These are phyloP conservation scores for Yamadazyma laniorum DNA, from an alignment of 805 yeast genomes.

Conservation along the genomic window DNA sequence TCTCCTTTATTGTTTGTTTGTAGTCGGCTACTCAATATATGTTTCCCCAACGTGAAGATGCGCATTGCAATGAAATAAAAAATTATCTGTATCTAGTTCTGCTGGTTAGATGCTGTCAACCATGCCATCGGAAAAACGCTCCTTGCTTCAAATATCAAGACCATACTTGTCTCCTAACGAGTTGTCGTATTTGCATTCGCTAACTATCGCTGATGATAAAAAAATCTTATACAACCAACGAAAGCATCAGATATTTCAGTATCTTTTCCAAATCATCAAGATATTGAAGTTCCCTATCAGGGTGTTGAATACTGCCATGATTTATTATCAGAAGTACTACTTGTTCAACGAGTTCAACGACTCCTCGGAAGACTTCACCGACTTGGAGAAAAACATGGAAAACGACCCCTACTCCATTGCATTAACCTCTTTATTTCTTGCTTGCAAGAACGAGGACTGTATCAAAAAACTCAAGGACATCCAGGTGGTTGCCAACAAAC, in stretches of 20 bases:
- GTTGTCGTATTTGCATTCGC: constrained; percentile 47
- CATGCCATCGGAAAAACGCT: constrained; percentile 13
- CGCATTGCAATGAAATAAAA: too few relatives aligned
- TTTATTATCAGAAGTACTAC: constrained; percentile 68
- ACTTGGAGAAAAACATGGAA: constrained; percentile 34
- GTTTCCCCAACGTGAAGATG: not conserved
- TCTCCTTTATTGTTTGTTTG: not conserved
- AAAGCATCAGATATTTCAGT: constrained; percentile 52
- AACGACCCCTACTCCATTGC: constrained; percentile 60
- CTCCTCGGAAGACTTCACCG: constrained; percentile 21
- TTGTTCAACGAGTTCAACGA: constrained; percentile 59
- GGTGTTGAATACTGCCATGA: constrained; percentile 68
- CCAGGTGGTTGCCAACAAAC: constrained; percentile 46
- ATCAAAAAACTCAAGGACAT: constrained; percentile 71
- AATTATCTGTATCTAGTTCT: too few relatives aligned
- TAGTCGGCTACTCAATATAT: not conserved
- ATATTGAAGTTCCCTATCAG: constrained; percentile 65
- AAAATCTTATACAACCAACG: constrained; percentile 47
- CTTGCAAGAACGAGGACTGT: constrained; percentile 80
- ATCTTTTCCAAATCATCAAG: constrained; percentile 51
- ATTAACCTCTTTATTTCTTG: constrained; percentile 63
- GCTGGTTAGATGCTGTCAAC: not conserved
- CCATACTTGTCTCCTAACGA: constrained; percentile 61
- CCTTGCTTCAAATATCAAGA: constrained; percentile 47
- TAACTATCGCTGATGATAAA: constrained; percentile 51